Evolutionary conservation across 2,329 filamentous ascomycete species (phyloP), one percentile per base, ranked within the genome.

Genomic region (Coniosporium tulheliwenetii): DNA sequence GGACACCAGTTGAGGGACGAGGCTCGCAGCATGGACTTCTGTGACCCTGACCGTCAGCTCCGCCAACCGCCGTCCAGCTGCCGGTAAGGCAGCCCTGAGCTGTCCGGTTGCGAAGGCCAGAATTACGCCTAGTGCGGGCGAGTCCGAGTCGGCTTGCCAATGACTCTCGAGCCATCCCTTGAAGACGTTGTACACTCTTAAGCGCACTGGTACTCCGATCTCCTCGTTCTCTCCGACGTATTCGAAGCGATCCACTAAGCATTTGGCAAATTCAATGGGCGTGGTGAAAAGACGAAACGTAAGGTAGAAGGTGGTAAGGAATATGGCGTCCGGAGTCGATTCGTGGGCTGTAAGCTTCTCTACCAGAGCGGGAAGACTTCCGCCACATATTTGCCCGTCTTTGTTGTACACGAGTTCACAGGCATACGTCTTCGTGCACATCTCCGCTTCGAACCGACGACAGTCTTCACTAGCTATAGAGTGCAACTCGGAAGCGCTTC

Each of bases 161-260:
- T 98, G 86, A 5, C 83, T 91, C 63, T 96, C 91, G 14, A 98
- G 67, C 91, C 91, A 98, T 35, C 84, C 83, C 61, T 98, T 98
- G 70, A 98, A 85, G 42, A 86, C 80, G 56, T 98, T 96, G 66
- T 93, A 96, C 1, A 96, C 85, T 39, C 91, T 77, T 38, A 98
- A 67, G 39, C 87, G 79, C 15, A 96, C 89, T 0, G 89, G 85
- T 2, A 71, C 74, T 15, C 86, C 79, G 46, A 87, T 74, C 43
- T 78, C 73, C 15, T 78, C 75, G 38, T 79, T 82, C 44, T 91
- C 81, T 10, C 77, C 81, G 32, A 94, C 81, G 50, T 95, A 94
- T 44, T 95, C 84, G 58, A 93, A 98, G 29, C 93, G 79, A 43
- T 91, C 81, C 40, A 93, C 81, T n/a, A 98, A 70, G 3, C 79